phyloP scores from a whole-genome alignment of 306 rosid genomes.

The Malus sieversii region DNA sequence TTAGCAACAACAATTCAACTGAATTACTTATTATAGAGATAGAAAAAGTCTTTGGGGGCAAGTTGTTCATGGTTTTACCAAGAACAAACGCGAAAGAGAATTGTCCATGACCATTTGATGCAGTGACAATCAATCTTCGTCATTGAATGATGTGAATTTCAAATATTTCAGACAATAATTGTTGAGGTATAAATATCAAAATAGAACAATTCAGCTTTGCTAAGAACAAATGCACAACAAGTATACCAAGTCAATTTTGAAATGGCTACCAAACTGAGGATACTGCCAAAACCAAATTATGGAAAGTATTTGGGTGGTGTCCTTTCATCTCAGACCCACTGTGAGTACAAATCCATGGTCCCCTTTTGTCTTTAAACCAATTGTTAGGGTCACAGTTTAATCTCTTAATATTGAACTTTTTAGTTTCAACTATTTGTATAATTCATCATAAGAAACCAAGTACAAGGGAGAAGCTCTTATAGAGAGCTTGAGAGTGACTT shows the following conservation, averaged over 20 bases:
- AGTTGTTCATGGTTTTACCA: background rate
- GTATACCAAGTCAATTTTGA: background rate
- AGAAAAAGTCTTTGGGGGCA: background rate
- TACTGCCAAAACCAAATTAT: background rate
- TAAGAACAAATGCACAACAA: background rate
- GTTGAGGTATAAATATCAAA: background rate
- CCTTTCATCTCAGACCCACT: background rate
- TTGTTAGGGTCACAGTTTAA: background rate
- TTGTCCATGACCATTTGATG: background rate
- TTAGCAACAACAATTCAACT: background rate
- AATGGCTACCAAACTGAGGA: background rate
- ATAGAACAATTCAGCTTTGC: background rate
- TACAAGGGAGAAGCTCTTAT: too few species aligned
- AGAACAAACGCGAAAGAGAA: background rate
- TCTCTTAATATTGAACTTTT: too few species aligned
- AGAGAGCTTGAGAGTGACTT: too few species aligned
- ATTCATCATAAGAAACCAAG: too few species aligned
- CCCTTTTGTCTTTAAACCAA: slow-evolving; percentile 9
- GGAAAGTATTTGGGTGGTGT: background rate
- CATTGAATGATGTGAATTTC: background rate
- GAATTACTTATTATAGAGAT: background rate
- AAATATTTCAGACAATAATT: background rate
- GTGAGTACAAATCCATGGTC: slow-evolving; percentile 9
- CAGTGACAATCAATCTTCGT: background rate
- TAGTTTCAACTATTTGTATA: too few species aligned